Evolutionary conservation across 345 rosid genomes (phyloP).

Genomic region (Schrenkiella parvula): DNA sequence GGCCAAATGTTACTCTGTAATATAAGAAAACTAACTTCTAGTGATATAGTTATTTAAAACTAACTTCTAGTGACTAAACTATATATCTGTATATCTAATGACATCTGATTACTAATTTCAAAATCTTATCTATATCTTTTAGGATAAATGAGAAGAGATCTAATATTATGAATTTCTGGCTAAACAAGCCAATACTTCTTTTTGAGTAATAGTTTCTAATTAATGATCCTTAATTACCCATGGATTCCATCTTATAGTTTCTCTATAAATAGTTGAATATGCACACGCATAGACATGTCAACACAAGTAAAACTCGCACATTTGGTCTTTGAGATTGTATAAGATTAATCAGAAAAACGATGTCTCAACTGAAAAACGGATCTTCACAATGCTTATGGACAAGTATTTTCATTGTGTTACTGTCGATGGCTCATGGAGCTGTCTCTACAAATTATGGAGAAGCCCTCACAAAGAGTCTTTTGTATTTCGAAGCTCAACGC

Average conservation of each 20-base stretch:
- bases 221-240: not conserved
- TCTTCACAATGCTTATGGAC: constrained; percentile 18
- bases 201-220: not conserved
- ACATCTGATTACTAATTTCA: not conserved
- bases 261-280: not conserved
- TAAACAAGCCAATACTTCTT: not conserved
- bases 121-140: not conserved
- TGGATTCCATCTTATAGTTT: not conserved
- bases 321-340: not conserved
- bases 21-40: not conserved
- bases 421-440: not conserved
- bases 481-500: constrained; percentile 77
- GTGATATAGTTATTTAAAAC: not conserved
- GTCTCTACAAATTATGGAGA: constrained; percentile 38
- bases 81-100: not conserved
- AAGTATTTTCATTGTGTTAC: constrained; percentile 10
- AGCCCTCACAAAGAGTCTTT: constrained; percentile 58
- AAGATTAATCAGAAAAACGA: not conserved
- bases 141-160: not conserved
- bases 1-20: not conserved
- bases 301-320: not conserved
- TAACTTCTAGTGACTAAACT: not conserved
- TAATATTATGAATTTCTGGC: not conserved
- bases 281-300: not conserved
- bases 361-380: not conserved